phyloP scores from a whole-genome alignment of 352 stramenopile genomes.

The Phytophthora megakarya region DNA sequence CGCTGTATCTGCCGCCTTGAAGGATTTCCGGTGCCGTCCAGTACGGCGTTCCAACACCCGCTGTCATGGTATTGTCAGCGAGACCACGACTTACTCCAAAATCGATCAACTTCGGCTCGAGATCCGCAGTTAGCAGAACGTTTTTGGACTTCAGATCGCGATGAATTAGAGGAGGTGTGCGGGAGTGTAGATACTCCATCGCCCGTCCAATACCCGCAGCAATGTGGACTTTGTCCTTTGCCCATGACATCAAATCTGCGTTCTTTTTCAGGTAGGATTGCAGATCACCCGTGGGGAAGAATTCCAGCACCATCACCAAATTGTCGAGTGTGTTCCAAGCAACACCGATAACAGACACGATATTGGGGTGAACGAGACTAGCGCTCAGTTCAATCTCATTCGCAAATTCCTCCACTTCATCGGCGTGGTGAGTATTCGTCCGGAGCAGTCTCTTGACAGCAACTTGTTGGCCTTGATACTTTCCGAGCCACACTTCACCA shows the following conservation, averaged over 20 bases:
- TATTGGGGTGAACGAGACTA: constrained; percentile 34
- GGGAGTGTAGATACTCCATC: constrained; percentile 32
- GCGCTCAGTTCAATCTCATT: constrained; percentile 40
- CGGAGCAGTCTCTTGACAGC: constrained; percentile 47
- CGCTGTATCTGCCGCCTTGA: constrained; percentile 28
- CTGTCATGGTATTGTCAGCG: constrained; percentile 36
- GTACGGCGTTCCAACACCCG: constrained; percentile 31
- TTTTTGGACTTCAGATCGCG: constrained; percentile 44
- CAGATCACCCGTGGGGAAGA: constrained; percentile 39
- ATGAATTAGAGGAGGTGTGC: constrained; percentile 29
- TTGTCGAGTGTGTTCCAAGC: constrained; percentile 48
- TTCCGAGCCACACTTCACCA: constrained; percentile 51
- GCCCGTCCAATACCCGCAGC: constrained; percentile 36
- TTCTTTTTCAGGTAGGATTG: constrained; percentile 35
- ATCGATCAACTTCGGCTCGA: constrained; percentile 66
- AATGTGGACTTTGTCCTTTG: constrained; percentile 33
- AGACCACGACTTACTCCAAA: constrained; percentile 33
- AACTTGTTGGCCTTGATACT: constrained; percentile 28
- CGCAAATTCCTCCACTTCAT: constrained; percentile 36
- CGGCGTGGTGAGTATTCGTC: constrained; percentile 17
- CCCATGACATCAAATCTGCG: constrained; percentile 18
- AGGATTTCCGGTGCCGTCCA: constrained; percentile 48
- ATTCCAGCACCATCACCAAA: constrained; percentile 47
- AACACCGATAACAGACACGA: constrained; percentile 41
- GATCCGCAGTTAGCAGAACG: constrained; percentile 64